These are phyloP conservation scores for Rauvolfia tetraphylla DNA, from an alignment of 257 asterid genomes.

Conservation along the genomic window DNA sequence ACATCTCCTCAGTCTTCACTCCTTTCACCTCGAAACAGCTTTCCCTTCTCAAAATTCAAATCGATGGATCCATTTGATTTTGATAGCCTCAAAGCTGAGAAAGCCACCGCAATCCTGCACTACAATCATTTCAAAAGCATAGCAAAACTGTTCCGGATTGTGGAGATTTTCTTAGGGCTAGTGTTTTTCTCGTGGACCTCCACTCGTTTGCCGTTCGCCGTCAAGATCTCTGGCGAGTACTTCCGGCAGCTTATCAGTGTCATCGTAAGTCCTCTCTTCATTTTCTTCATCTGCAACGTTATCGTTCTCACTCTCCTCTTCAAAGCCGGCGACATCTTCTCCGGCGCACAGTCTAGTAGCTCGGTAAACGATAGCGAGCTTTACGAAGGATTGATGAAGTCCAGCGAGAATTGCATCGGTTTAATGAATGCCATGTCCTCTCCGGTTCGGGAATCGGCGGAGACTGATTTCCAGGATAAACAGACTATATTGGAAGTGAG, in stretches of 20 bases:
- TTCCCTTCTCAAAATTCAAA: constrained; percentile 10
- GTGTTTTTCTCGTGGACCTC: constrained; percentile 45
- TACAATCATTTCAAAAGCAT: constrained; percentile 32
- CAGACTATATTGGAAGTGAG: constrained; percentile 34
- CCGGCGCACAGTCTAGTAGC: constrained; percentile 7
- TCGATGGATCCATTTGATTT: constrained; percentile 32
- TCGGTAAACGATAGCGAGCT: constrained; percentile 12
- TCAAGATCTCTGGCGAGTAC: constrained; percentile 51
- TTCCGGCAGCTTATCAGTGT: constrained; percentile 38
- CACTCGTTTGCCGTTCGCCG: constrained; percentile 49
- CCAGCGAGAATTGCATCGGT: constrained; percentile 3
- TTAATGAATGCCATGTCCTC: constrained; percentile 1
- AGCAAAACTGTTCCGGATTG: constrained; percentile 47
- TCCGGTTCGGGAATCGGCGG: constrained; percentile 23
- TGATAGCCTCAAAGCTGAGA: constrained; percentile 20
- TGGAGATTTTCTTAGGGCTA: constrained; percentile 39
- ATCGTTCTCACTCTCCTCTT: constrained; percentile 59
- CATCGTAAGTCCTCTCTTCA: constrained; percentile 52
- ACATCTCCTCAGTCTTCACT: background rate
- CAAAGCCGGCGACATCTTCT: constrained; percentile 42
- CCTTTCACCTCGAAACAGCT: constrained; percentile 2
- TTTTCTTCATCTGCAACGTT: constrained; percentile 55
- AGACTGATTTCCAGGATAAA: constrained; percentile 49
- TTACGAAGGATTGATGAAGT: constrained; percentile 25
- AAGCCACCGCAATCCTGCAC: constrained; percentile 16